Evolutionary conservation across 169 alveolate species (phyloP), one percentile per base, ranked within the genome.

Genomic region (Perkinsus marinus): DNA sequence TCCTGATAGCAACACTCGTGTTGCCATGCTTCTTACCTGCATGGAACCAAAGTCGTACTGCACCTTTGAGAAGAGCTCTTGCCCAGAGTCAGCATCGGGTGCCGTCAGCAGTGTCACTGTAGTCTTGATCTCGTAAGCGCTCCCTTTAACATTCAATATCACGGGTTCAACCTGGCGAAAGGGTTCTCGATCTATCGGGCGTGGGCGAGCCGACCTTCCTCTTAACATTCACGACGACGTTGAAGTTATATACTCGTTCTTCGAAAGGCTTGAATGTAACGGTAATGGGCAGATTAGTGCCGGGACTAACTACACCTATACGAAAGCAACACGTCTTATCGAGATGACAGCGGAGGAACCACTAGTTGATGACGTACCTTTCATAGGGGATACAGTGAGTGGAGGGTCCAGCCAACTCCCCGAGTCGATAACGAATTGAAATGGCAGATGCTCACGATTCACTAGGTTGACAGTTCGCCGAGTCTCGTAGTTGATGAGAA

Each of bases 91-190:
- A 94, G 94, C 46, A 92, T 90, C 92, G 94, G 93, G 89, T 91
- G 93, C 36, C 34, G 16, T 39, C n/a, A 41, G 96, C 91, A 89
- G 93, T 94, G 93, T 93, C 95, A 92, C 93, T 96, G 94, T 94
- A 91, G 96, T 97, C 89, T 93, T 94, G 39, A 96, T 94, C 90
- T 95, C 94, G 91, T 96, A 96, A 0, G 98, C 98, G 38, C 96
- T 98, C 39, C 99, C 99, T 93, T 97, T 98, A 90, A 98, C 98
- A 93, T 97, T 97, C 43, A 98, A 96, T 39, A 96, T 94, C 39
- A 97, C 94, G n/a, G 98, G 98, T 91, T 57, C 79, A 2, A 30
- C 79, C 79, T 57, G 34, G 22, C 96, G 94, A 13, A 16, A 57
- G 36, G 7, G 79, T 57, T 13, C 5, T 0, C 7, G 26, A 57